Evolutionary conservation across 2,329 filamentous ascomycete genomes (phyloP), one percentile per base, ranked within the genome.

Genomic region (Clonostachys chloroleuca): DNA sequence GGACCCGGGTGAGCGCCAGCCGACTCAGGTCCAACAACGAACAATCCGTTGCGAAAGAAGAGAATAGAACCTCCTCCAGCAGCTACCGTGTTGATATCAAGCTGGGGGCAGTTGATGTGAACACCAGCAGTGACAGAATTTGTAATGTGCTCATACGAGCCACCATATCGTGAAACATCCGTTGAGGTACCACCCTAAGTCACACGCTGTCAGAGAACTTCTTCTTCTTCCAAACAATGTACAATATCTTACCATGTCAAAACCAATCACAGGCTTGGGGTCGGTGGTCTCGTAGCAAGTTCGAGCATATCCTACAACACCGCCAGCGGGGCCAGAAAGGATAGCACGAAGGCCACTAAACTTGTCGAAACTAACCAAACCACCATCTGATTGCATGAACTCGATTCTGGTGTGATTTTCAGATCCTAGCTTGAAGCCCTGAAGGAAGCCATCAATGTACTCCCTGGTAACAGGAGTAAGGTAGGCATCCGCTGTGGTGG

Each of bases 1-100:
- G 85, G 85, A 0, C 85, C 85, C 5, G 85, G 85, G 56, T 87
- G 81, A 6, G 85, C 84, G 35, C 81, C 81, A 2, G 87, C 87
- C 40, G 83, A 87, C 57, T 86, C 84, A 1, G 85, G 85, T 0
- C 85, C 85, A 6, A 87, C 84, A 1, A 83, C 76, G 43, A 89
- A 84, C 0, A 89, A 68, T 0, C 86, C 84, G 49, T 89, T 89
- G 43, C 77, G 76, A 67, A 80, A 87, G 52, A 84, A 82, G 1
- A 89, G 66, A 5, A 74, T 70, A 2, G 68, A 73, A 6, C 74
- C 74, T 39, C 74, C 74, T 4, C 71, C 71, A 17, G 24, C 24
- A 24, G 65, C 66, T 12, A 87, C 84, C 3, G 84, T 87, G 60
- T 86, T 87, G 65, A 87, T 87, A 56, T 87, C 84, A 3, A 87